Evolutionary conservation across 768 basidiomycete species (phyloP).

Genomic region (Trametes cinnabarina): DNA sequence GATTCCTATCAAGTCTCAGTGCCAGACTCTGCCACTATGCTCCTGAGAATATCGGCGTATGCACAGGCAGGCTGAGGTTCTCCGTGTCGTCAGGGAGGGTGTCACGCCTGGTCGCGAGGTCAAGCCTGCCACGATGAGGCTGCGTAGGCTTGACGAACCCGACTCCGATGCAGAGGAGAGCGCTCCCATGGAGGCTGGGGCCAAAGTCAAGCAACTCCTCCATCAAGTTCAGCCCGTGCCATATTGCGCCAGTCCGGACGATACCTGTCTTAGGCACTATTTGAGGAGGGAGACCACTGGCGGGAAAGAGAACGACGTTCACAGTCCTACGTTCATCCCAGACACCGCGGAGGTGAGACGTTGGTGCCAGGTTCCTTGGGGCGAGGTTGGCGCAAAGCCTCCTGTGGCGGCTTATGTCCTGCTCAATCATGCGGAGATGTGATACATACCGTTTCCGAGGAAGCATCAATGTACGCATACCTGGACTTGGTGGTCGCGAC

Average conservation of each 20-base stretch:
- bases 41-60: constrained; percentile 2
- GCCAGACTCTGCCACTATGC: not conserved
- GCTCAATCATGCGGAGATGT: not conserved
- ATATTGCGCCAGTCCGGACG: not conserved
- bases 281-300: not conserved
- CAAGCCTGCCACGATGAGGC: not conserved
- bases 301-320: not conserved
- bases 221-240: constrained; percentile 2
- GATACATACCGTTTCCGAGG: too few species aligned
- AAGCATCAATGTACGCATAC: not conserved
- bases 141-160: too few species aligned
- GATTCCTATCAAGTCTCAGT: not conserved
- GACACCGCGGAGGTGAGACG: not conserved
- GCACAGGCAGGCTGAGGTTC: constrained; percentile 6
- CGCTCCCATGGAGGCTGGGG: not conserved
- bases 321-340: not conserved
- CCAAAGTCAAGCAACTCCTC: constrained; percentile 2
- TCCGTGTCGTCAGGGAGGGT: not conserved
- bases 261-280: not conserved
- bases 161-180: not conserved
- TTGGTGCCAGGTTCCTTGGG: not conserved
- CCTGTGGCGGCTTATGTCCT: constrained; percentile 1
- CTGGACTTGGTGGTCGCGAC: not conserved
- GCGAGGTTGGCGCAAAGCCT: not conserved
- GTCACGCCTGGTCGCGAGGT: constrained; percentile 2